phyloP scores from a whole-genome alignment of 108 stramenopile species.

The Fragilaria radians region DNA sequence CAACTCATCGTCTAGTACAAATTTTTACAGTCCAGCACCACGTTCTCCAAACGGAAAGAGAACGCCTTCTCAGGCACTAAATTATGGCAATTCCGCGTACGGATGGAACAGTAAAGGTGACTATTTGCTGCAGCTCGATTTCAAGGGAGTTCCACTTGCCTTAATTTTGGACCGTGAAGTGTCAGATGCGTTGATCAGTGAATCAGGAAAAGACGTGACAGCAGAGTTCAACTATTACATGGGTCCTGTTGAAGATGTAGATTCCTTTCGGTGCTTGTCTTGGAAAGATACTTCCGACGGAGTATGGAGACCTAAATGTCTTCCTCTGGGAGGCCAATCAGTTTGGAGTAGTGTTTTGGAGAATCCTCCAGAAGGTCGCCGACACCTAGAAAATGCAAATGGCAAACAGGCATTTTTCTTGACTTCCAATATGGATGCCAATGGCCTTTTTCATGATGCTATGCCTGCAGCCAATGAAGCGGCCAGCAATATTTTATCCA shows the following conservation, averaged over 20 bases:
- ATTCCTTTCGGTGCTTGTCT: slow-evolving; percentile 39
- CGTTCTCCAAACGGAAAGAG: slow-evolving; percentile 53
- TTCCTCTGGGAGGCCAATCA: slow-evolving; percentile 73
- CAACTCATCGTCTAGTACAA: slow-evolving; percentile 26
- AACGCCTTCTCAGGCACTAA: slow-evolving; percentile 50
- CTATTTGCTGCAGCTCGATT: slow-evolving; percentile 41
- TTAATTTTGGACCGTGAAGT: slow-evolving; percentile 43
- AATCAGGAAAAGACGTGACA: slow-evolving; percentile 20
- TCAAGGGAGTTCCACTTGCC: slow-evolving; percentile 71
- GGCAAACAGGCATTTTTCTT: not conserved
- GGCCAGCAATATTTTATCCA: slow-evolving; percentile 66
- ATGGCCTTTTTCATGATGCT: slow-evolving; percentile 76
- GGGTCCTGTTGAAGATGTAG: slow-evolving; percentile 53
- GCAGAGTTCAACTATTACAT: slow-evolving; percentile 83
- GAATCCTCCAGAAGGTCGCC: slow-evolving; percentile 1
- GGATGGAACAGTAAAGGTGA: slow-evolving; percentile 70
- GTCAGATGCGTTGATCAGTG: slow-evolving; percentile 33
- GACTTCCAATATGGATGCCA: slow-evolving; percentile 48
- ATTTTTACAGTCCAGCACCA: slow-evolving; percentile 45
- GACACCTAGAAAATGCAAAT: not conserved
- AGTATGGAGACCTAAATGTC: slow-evolving; percentile 70
- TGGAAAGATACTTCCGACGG: slow-evolving; percentile 65
- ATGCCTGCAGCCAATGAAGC: slow-evolving; percentile 70
- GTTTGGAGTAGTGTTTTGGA: slow-evolving; percentile 34
- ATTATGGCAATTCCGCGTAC: slow-evolving; percentile 49